Conservation (phyloP, 805 yeast genomes). For the Starmerella geochares region DNA sequence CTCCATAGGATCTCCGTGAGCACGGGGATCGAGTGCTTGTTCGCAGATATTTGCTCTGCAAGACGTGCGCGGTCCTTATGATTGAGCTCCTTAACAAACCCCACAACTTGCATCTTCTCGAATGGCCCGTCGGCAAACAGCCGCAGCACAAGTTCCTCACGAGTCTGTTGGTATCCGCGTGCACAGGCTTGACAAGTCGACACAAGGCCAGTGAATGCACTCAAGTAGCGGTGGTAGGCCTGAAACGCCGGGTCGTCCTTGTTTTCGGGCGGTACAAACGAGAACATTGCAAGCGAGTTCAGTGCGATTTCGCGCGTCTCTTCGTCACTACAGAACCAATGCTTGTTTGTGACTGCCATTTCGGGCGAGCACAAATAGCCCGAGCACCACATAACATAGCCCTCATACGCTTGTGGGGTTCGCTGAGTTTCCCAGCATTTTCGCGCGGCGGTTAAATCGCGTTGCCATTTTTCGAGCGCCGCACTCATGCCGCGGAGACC, state of each 20-base stretch:
- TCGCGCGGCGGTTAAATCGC: slow-evolving; percentile 3
- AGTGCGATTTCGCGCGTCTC: slow-evolving; percentile 7
- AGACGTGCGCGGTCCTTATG: slow-evolving; percentile 16
- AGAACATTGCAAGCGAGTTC: slow-evolving; percentile 19
- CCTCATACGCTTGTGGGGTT: slow-evolving; percentile 7
- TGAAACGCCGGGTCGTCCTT: slow-evolving; percentile 3
- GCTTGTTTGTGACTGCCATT: not conserved
- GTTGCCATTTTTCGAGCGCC: slow-evolving; percentile 8
- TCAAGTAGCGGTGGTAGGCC: slow-evolving; percentile 1
- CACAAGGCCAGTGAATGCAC: slow-evolving; percentile 4
- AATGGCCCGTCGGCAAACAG: slow-evolving; percentile 4
- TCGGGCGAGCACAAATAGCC: slow-evolving; percentile 12
- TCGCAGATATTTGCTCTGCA: not conserved
- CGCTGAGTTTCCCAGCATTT: slow-evolving; percentile 11
- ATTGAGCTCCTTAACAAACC: slow-evolving; percentile 10
- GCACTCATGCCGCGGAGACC: not conserved
- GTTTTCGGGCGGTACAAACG: slow-evolving; percentile 13
- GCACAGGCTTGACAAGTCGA: slow-evolving; percentile 17
- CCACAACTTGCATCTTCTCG: not conserved
- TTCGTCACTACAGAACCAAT: slow-evolving; percentile 22
- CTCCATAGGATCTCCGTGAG: slow-evolving; percentile 20
- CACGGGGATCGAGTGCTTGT: slow-evolving; percentile 1
- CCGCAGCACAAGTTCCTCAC: slow-evolving; percentile 5
- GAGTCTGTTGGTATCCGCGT: slow-evolving; percentile 11
- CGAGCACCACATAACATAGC: slow-evolving; percentile 17